Evolutionary conservation across 805 yeast species (phyloP), one percentile per base, ranked within the genome.

Genomic region (Starmerella sp.): DNA sequence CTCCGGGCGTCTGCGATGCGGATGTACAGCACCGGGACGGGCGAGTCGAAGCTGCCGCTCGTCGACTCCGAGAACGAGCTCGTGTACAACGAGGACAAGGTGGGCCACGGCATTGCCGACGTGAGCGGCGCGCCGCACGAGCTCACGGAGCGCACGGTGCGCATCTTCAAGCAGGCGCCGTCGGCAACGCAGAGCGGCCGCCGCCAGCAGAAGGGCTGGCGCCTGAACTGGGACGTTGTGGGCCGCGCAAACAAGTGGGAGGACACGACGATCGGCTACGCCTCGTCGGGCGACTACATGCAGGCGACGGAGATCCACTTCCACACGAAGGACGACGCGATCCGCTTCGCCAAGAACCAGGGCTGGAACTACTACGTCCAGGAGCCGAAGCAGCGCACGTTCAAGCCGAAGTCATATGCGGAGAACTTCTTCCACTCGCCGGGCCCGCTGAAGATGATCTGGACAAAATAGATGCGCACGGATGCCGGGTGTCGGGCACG

Each of bases 211-310:
- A 62, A 64, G 60, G 65, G 67, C 52, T 86, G 95, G 95, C 81
- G 79, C 64, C 66, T 86, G 54, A 95, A 86, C 70, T 86, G 93
- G 91, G 95, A 87, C 66, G 78, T 86, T 43, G 71, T 83, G 54
- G 81, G 81, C 46, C 80, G 82, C 65, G 86, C 84, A 28, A 81
- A 86, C 73, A 75, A 93, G 67, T 86, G 95, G 95, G 95, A 86
- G 67, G 86, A 86, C 70, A 91, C 85, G 67, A 74, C 86, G 67
- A 86, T 86, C 70, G 95, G 95, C 30, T 86, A 85, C 74, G 90
- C 85, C 65, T 78, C 86, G 47, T 75, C 84, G 46, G 79, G 85
- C 38, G 95, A 86, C 68, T 82, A 81, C 71, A 83, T 87, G 77
- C 79, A 86, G 72, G 88, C 84, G 15, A 83, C 91, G 8, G 78